Base-by-base conservation (phyloP, 306 rosid genomes). In the Inga laurina region DNA sequence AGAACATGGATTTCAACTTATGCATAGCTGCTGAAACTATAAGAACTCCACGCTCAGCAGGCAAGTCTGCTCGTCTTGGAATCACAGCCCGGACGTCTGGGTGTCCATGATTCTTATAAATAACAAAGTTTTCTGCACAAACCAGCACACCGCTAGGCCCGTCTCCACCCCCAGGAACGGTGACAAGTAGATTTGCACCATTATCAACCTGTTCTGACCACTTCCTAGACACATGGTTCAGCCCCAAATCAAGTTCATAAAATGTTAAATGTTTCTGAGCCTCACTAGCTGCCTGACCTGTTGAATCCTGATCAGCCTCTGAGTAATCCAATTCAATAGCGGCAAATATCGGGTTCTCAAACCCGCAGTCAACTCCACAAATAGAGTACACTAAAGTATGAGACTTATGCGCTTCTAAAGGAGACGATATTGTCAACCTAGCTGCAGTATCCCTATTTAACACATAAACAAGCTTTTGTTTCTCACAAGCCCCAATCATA, bases 91-190 rank as follows among this genome's bases (percentile, higher is more conserved):
- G 88, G 74, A 96, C 89, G 64, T 96, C 98, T 0, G 85, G 93
- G 68, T 92, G 97, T 0, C 98, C 99, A 84, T 91, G 98, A 82
- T 96, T 96, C 91, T 96, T 96, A 82, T 96, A 96, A 79, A 96
- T 94, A 73, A 96, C 99, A 85, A 92, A 94, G 84, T 96, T 94
- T 45, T 96, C 99, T 0, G 99, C 99, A 80, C 99, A 96, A 56
- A 96, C 97, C 72, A 96, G 90, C 67, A 96, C 99, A 8, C 99
- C 99, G 68, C 99, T 92, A 0, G 99, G 99, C 19, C 99, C 99
- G 80, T 96, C 99, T 3, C 90, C 97, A 0, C 99, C 99, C 22
- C 99, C 99, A 43, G 99, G 99, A 80, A 96, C 99, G 14, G 98
- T 91, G 68, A 96, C 98, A 73, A 96, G 97, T 83, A 96, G 54